phyloP scores from a whole-genome alignment of 495 filamentous ascomycete species.

The Melanomma pulvis-pyrius region DNA sequence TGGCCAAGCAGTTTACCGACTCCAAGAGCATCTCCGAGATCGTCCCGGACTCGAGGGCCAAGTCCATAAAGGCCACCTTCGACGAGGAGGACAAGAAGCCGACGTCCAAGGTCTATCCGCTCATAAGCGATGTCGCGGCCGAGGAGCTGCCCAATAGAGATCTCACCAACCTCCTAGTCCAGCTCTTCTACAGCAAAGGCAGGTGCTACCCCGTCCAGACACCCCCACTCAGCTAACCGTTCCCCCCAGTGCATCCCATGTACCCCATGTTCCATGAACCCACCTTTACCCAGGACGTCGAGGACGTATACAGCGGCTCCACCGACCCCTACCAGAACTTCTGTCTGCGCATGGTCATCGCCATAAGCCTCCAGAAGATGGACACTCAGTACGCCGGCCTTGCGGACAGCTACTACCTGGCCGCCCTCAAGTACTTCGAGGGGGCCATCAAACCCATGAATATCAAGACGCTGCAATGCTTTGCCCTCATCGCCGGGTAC shows the following conservation, averaged over 20 bases:
- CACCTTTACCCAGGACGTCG: conserved; percentile 71
- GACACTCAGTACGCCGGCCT: conserved; percentile 78
- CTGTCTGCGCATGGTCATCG: conserved; percentile 82
- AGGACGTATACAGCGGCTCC: conserved; percentile 76
- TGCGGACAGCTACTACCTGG: conserved; percentile 88
- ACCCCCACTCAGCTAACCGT: background rate
- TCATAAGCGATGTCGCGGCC: conserved; percentile 75
- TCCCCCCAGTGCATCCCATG: conserved; percentile 73
- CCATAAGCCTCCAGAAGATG: conserved; percentile 88
- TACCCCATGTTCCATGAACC: conserved; percentile 84
- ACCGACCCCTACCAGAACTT: conserved; percentile 82
- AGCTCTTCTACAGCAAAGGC: conserved; percentile 83
- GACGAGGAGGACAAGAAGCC: conserved; percentile 60
- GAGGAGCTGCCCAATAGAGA: conserved; percentile 65
- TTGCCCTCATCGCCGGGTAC: conserved; percentile 85
- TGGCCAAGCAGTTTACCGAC: conserved; percentile 85
- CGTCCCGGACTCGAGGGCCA: conserved; percentile 68
- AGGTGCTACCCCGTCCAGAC: conserved; percentile 32
- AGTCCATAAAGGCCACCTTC: conserved; percentile 61
- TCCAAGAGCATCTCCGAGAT: conserved; percentile 85
- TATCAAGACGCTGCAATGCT: conserved; percentile 84
- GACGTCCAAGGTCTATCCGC: conserved; percentile 72
- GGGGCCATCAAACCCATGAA: conserved; percentile 77
- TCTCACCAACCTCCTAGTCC: conserved; percentile 71
- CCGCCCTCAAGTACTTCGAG: conserved; percentile 80